phyloP scores from a whole-genome alignment of 768 basidiomycete species.

The Macrocybe gigantea region DNA sequence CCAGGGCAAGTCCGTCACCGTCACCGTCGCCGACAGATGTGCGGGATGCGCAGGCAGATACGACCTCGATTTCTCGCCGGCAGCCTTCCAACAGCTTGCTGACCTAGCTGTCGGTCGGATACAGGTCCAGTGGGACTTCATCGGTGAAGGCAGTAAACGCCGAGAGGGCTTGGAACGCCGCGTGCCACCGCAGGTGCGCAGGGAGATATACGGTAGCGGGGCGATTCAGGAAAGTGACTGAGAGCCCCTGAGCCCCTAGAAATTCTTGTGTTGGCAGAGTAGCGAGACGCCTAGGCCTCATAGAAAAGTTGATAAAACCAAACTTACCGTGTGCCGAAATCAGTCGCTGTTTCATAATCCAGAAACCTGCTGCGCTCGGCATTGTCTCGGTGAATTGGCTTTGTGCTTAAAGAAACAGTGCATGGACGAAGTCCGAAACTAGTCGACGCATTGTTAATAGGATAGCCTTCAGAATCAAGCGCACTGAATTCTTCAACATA shows the following conservation, averaged over 20 bases:
- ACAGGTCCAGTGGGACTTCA: slow-evolving; percentile 6
- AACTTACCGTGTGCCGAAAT: too few relatives aligned
- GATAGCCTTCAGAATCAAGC: too few relatives aligned
- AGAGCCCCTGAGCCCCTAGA: not conserved
- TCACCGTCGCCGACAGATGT: slow-evolving; percentile 10
- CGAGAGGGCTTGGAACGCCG: too few relatives aligned
- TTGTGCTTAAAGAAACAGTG: too few relatives aligned
- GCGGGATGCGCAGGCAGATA: slow-evolving; percentile 5
- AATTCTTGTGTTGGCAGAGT: not conserved
- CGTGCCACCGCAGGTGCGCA: not conserved
- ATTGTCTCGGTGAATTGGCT: too few relatives aligned
- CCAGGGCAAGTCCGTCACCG: slow-evolving; percentile 7
- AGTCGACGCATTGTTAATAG: too few relatives aligned
- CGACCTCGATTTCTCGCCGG: slow-evolving; percentile 13
- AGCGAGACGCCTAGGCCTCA: not conserved
- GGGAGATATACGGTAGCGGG: not conserved
- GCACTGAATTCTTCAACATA: too few relatives aligned
- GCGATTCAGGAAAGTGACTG: not conserved
- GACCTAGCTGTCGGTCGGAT: slow-evolving; percentile 5
- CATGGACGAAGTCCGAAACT: too few relatives aligned
- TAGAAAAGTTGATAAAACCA: too few relatives aligned
- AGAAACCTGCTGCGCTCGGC: too few relatives aligned
- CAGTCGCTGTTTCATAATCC: too few relatives aligned
- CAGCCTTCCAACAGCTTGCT: slow-evolving; percentile 8
- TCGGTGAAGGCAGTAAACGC: not conserved